Evolutionary conservation across 768 basidiomycete species (phyloP).

Genomic region (Termitomyces bulborhizus): DNA sequence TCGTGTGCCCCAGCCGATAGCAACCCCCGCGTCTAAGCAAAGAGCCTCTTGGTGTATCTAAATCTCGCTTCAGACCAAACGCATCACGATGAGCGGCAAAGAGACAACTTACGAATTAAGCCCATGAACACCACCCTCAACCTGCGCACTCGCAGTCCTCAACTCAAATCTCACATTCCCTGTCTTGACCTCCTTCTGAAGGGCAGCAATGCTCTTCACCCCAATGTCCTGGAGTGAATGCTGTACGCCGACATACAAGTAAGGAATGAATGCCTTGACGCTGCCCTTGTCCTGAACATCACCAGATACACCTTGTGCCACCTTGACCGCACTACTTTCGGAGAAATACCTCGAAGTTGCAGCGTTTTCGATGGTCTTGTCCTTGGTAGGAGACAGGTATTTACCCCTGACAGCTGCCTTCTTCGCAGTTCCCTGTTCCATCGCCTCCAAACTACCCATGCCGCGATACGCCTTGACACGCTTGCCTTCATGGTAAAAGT

Average conservation of each 20-base stretch:
- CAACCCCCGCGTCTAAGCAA: constrained; percentile 12
- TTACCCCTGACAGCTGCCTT: constrained; percentile 30
- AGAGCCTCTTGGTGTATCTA: constrained; percentile 35
- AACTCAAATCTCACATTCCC: constrained; percentile 85
- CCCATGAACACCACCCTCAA: constrained; percentile 95
- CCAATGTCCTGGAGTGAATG: constrained; percentile 96
- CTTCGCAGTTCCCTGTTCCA: constrained; percentile 68
- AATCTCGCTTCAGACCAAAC: constrained; percentile 2
- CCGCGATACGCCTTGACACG: constrained; percentile 98
- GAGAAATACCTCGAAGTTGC: constrained; percentile 96
- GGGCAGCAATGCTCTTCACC: constrained; percentile 55
- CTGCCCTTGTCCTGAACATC: constrained; percentile 98
- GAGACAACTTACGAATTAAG: constrained; percentile 74
- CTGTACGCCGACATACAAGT: constrained; percentile 75
- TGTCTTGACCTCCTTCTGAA: constrained; percentile 57
- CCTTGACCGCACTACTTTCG: constrained; percentile 88
- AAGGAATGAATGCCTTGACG: constrained; percentile 87
- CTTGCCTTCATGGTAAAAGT: constrained; percentile 99
- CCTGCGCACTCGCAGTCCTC: constrained; percentile 90
- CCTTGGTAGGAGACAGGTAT: constrained; percentile 41
- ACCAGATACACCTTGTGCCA: constrained; percentile 93
- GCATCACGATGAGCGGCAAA: constrained; percentile 4
- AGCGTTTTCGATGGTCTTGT: constrained; percentile 71
- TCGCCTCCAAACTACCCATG: constrained; percentile 95
- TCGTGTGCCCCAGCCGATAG: background rate